Conservation (phyloP, 768 basidiomycete species). For the Bullera alba region DNA sequence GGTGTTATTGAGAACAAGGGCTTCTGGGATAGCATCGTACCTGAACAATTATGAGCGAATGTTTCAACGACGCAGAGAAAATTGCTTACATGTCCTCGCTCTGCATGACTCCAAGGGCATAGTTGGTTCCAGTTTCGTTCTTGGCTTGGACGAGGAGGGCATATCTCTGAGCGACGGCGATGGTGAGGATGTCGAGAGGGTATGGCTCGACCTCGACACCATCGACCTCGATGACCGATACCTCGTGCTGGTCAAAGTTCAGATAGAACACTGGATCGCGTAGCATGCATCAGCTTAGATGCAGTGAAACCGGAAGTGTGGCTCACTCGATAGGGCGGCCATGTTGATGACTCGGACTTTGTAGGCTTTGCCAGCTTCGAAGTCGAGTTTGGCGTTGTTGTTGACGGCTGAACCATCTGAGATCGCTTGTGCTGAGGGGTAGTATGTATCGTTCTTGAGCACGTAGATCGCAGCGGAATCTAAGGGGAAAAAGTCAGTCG, state of each 20-base stretch:
- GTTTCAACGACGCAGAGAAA: not conserved
- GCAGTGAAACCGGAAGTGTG: not conserved
- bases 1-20: slow-evolving; percentile 73
- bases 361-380: slow-evolving; percentile 83
- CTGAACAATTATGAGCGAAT: slow-evolving; percentile 48
- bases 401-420: slow-evolving; percentile 59
- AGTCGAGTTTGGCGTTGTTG: slow-evolving; percentile 75
- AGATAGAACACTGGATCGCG: slow-evolving; percentile 45
- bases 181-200: slow-evolving; percentile 61
- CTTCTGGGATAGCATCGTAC: slow-evolving; percentile 75
- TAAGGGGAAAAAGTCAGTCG: slow-evolving; percentile 37
- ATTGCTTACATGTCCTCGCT: slow-evolving; percentile 66
- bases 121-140: slow-evolving; percentile 77
- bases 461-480: slow-evolving; percentile 80
- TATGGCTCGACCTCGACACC: slow-evolving; percentile 63
- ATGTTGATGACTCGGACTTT: slow-evolving; percentile 80
- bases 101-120: slow-evolving; percentile 55
- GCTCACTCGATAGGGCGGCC: slow-evolving; percentile 49
- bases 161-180: slow-evolving; percentile 87
- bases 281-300: not conserved
- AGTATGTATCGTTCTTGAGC: slow-evolving; percentile 63
- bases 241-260: slow-evolving; percentile 47
- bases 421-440: slow-evolving; percentile 52
- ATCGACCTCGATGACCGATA: slow-evolving; percentile 48
- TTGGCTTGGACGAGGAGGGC: slow-evolving; percentile 85